Evolutionary conservation across 768 basidiomycete genomes (phyloP), one percentile per base, ranked within the genome.

Genomic region (Hypholoma sublateritium): DNA sequence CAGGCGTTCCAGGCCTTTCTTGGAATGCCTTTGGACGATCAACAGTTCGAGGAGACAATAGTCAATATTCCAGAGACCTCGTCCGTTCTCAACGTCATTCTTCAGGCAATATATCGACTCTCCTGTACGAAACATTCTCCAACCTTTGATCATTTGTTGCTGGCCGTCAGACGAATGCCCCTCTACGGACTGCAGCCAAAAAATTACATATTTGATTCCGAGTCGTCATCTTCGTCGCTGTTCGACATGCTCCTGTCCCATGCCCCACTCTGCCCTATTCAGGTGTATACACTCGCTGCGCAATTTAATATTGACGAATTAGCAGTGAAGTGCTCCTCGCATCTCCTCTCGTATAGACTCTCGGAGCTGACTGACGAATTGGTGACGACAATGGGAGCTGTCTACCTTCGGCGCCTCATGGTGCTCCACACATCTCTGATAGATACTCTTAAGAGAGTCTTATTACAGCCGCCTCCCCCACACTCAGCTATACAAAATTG

Each of bases 401-500:
- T 60, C 4, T 72, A 71, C 52, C 54, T 73, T 21, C 66, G 60
- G 21, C 68, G 67, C 0, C 65, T 71, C 1, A 63, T 73, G 53
- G 57, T 39, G 35, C 63, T 73, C 14, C 71, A 73, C 45, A 17
- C 66, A 3, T 49, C 44, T 4, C 59, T 69, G 1, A 24, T 62
- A 6, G 66, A 69, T 0, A 54, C 62, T 2, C 65, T 73, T n/a
- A 69, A 68, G 48, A 36, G 45, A 7, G 66, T 72, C 37, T 64
- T 74, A 19, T 50, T 72, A 1, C 58, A 56, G 14, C 70, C 71
- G 7, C 73, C 72, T 0, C 60, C 64, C 24, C 62, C 67, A 0
- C 76, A 77, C 56, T 60, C 69, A 0, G 64, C 68, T 0, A 69
- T 66, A 1, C 47, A 52, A 8, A 53, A 62, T 11, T 78, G 77